Evolutionary conservation across 768 basidiomycete genomes (phyloP).

Genomic region (Xerocomellus intermedius): DNA sequence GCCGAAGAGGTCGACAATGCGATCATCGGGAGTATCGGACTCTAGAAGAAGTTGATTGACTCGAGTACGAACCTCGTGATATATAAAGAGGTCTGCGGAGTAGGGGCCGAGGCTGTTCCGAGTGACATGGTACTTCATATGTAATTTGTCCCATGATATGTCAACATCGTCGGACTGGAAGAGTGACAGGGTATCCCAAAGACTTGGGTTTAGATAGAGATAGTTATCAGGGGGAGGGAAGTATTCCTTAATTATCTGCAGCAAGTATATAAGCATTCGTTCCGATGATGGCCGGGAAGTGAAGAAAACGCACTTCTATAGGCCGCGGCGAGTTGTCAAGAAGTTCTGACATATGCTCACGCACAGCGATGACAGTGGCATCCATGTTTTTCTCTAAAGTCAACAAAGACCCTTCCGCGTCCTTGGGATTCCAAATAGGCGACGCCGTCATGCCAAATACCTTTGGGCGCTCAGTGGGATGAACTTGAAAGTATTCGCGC

Average conservation of each 20-base stretch:
- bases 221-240: conserved; percentile 50
- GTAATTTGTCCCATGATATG: conserved; percentile 59
- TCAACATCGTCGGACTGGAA: conserved; percentile 37
- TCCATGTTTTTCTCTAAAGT: conserved; percentile 70
- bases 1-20: conserved; percentile 14
- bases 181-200: conserved; percentile 52
- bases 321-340: conserved; percentile 60
- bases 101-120: conserved; percentile 67
- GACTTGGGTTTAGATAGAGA: conserved; percentile 53
- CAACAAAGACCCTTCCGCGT: conserved; percentile 60
- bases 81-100: conserved; percentile 70
- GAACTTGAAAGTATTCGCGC: conserved; percentile 52
- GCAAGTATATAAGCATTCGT: not conserved
- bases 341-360: conserved; percentile 66
- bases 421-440: conserved; percentile 78
- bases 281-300: not conserved
- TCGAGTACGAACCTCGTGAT: conserved; percentile 55
- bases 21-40: conserved; percentile 19
- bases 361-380: conserved; percentile 73
- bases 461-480: conserved; percentile 55
- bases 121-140: conserved; percentile 60
- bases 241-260: conserved; percentile 58
- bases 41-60: conserved; percentile 41
- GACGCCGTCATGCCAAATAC: conserved; percentile 95
- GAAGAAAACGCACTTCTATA: conserved; percentile 48